Evolutionary conservation across 495 filamentous ascomycete species (phyloP).

Genomic region (Hypomontagnella submonticulosa): DNA sequence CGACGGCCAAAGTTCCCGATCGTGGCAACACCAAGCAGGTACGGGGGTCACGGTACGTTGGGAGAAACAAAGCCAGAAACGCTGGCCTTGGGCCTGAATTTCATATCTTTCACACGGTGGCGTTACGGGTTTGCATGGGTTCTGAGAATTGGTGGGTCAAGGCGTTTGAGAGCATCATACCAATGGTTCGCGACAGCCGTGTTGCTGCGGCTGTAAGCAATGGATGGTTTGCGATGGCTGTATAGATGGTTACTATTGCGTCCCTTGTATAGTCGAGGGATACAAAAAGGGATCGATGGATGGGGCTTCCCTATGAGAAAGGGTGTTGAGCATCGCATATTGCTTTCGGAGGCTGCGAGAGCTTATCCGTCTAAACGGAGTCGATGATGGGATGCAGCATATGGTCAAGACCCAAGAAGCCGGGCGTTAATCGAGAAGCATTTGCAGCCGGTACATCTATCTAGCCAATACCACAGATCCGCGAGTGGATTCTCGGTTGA

Average conservation of each 20-base stretch:
- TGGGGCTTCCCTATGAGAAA: neutral
- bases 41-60: neutral
- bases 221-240: conserved; percentile 33
- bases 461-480: conserved; percentile 13
- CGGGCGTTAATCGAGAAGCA: conserved; percentile 14
- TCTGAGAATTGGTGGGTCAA: conserved; percentile 26
- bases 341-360: neutral
- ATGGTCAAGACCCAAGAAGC: neutral
- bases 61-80: conserved; percentile 19
- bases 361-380: neutral
- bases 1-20: neutral
- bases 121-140: conserved; percentile 46
- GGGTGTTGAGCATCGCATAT: conserved; percentile 6
- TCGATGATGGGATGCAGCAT: neutral
- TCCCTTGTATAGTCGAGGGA: conserved; percentile 15
- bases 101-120: conserved; percentile 36
- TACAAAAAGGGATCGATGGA: conserved; percentile 18
- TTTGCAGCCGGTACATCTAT: conserved; percentile 6
- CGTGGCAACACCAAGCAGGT: neutral
- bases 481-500: conserved; percentile 1
- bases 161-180: conserved; percentile 44
- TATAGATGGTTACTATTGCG: conserved; percentile 34
- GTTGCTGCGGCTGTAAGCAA: conserved; percentile 12
- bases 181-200: conserved; percentile 23
- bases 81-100: conserved; percentile 21